Evolutionary conservation across 2,329 filamentous ascomycete genomes (phyloP), one percentile per base, ranked within the genome.

Genomic region (Phyllosticta citrichinensis): DNA sequence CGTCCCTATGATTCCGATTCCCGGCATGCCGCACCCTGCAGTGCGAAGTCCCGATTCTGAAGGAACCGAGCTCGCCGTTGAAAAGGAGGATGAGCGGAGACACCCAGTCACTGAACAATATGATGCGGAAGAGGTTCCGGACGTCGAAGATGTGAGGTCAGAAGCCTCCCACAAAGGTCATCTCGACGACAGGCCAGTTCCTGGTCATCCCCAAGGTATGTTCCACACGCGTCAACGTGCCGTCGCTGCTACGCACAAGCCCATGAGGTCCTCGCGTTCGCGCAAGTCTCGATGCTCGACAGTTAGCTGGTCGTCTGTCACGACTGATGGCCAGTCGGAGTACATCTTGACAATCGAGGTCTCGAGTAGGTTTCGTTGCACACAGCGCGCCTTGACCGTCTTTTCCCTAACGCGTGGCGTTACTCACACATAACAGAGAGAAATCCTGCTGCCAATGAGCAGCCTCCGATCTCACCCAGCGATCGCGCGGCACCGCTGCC

Each of bases 1-100:
- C 77, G 81, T 71, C 12, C 80, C 82, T 24, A 80, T 85, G 70
- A 80, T 85, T 70, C 79, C 80, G 5, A 74, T 96, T 62, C 89
- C 89, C 14, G 89, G 89, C 10, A 84, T 96, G 82, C 81, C 83
- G 64, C 81, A 71, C 62, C 73, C 70, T 63, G 71, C 52, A 50
- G 73, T 75, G 22, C 69, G 62, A 63, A 83, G 80, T 62, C 80
- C 80, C 9, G 79, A 78, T 63, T 64, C 75, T 61, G 76, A 77
- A 58, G 68, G 75, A 17, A 70, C 68, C 55, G 65, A 80, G 71
- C 65, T 76, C 25, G 65, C 69, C 60, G 66, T 82, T 63, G 79
- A 79, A 61, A 82, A 83, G 62, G 80, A 81, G 60, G 76, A 81
- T 52, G 75, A 77, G 56, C 69, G 75, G 24, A 66, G 73, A 20